phyloP scores from a whole-genome alignment of 805 yeast genomes.

The Yarrowia sp. region DNA sequence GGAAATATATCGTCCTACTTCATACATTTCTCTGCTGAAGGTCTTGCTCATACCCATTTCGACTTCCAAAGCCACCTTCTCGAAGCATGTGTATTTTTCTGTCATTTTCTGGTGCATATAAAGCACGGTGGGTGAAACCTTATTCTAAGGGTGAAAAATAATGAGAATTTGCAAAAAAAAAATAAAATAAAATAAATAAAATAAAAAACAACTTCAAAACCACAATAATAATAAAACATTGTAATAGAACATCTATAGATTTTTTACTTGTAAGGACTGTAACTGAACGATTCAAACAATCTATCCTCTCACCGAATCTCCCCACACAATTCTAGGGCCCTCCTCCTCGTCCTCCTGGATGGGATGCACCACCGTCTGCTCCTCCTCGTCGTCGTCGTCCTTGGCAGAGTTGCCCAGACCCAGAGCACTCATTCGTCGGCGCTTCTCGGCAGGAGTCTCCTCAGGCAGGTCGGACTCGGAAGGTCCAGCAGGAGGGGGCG shows the following conservation, averaged over 20 bases:
- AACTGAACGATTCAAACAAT: neutral
- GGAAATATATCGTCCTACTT: too few species aligned
- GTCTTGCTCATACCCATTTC: too few species aligned
- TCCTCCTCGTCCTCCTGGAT: conserved; percentile 29
- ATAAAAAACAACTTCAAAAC: too few species aligned
- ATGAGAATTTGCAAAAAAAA: too few species aligned
- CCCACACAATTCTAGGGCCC: conserved; percentile 3
- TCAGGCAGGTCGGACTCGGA: neutral
- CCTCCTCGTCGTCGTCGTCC: conserved; percentile 8
- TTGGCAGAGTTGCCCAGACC: conserved; percentile 2
- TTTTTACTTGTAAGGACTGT: neutral
- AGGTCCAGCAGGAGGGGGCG: neutral
- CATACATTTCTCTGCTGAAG: too few species aligned
- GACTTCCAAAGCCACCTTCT: too few species aligned
- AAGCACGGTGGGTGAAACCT: neutral
- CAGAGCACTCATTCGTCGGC: conserved; percentile 24
- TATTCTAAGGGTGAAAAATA: too few species aligned
- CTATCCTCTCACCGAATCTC: neutral
- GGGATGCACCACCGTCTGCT: conserved; percentile 23
- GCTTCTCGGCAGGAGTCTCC: conserved; percentile 24
- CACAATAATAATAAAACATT: neutral
- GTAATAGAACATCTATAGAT: conserved; percentile 2
- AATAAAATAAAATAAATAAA: too few species aligned
- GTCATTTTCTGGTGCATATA: neutral
- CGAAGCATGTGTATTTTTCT: neutral